Base-by-base conservation (phyloP, 108 stramenopile species). In the Conticribra weissflogii region DNA sequence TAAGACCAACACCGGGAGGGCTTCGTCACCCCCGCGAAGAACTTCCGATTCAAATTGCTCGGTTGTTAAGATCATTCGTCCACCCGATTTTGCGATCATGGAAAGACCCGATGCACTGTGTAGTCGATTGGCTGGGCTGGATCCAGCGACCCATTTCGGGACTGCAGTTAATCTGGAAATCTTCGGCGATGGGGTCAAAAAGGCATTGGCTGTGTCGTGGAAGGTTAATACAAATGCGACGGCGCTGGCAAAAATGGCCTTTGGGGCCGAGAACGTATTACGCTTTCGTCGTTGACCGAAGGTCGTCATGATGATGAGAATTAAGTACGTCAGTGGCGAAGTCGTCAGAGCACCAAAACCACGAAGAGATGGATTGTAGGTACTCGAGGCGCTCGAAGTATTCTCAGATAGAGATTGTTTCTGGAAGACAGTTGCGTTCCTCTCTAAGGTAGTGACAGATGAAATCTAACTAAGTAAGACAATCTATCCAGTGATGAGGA, bases 51-150 rank as follows among this genome's bases (percentile, higher is more conserved):
- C 48, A 71, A 85, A 94, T 66, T 89, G 70, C 64, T 88, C 76
- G 27, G 72, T 74, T 31, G 86, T 67, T 41, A 70, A 33, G 22
- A 94, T 89, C 55, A 76, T 30, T 62, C 82, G 82, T 28, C 89
- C 89, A 27, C 92, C 89, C 3, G 89, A 84, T 66, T 94, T 94
- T 27, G 86, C 85, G 25, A 85, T 74, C 83, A 84, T 84, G 17
- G 55, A 71, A 18, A 71, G 72, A 25, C 36, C 34, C 31, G 66
- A 24, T 25, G 5, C 19, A 49, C 25, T 33, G 47, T 47, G 8
- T 24, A 19, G 62, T 33, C 25, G 27, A 12, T 5, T 3, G 3
- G 17, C 29, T 29, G 54, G 5, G 24, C 8, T 28, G 23, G 23
- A 3, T 22, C 14, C 14, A 14, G 21, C 3, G 5, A 55, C 54